Conservation (phyloP, 2,329 filamentous ascomycete genomes). For the Raffaelea albimanens region DNA sequence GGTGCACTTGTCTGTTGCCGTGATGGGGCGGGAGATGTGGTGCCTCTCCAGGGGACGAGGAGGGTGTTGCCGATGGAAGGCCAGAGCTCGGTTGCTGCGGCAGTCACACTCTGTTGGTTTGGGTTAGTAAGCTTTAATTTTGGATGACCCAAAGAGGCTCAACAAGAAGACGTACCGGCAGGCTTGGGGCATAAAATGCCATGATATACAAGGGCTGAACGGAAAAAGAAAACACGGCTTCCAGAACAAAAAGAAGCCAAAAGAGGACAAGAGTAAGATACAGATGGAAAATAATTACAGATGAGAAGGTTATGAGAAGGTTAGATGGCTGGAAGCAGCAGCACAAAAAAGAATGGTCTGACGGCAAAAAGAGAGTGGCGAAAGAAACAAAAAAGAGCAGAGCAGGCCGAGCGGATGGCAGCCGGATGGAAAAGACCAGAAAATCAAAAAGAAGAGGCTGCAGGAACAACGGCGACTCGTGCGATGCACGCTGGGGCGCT, state of each 20-base stretch:
- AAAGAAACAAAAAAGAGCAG: no score
- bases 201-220: neutral
- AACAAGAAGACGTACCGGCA: constrained; percentile 7
- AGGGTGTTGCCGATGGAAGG: constrained; percentile 34
- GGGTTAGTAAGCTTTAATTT: neutral
- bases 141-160: neutral
- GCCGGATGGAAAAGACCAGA: no score
- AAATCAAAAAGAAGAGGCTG: no score
- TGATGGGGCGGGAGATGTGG: constrained; percentile 5
- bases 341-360: no score
- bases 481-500: no score
- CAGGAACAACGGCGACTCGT: no score
- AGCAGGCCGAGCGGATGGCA: no score
- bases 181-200: constrained; percentile 7
- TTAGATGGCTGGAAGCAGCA: no score
- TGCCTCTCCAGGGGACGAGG: constrained; percentile 23
- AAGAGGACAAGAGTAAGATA: neutral
- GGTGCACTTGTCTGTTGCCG: neutral
- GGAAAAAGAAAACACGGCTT: neutral
- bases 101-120: constrained; percentile 25
- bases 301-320: no score
- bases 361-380: no score
- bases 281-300: no score
- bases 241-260: neutral
- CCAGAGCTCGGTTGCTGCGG: constrained; percentile 33